Percentiles rank a stretch among this genome's conserved stretches.
phyloP scores from a whole-genome alignment of 768 basidiomycete species.

The Mycena chlorophos region DNA sequence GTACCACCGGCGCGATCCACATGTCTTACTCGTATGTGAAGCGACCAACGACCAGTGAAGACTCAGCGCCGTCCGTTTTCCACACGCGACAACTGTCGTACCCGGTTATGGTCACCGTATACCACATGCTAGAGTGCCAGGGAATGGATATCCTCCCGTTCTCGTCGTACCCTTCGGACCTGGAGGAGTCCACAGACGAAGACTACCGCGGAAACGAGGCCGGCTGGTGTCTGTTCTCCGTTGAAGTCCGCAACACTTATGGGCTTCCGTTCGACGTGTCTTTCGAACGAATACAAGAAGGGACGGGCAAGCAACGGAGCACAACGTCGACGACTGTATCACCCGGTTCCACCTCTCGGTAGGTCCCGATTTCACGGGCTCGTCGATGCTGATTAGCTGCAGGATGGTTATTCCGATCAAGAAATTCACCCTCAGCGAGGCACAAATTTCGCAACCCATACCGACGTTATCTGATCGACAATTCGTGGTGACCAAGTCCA shows the following conservation, averaged over 20 bases:
- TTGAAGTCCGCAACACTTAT: constrained; percentile 92
- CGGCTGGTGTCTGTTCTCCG: constrained; percentile 82
- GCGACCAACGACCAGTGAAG: constrained; percentile 36
- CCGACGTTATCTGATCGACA: constrained; percentile 87
- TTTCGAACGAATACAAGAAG: constrained; percentile 66
- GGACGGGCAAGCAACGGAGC: constrained; percentile 49
- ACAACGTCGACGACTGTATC: constrained; percentile 65
- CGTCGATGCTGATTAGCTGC: neutral
- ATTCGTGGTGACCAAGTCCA: constrained; percentile 82
- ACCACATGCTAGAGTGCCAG: constrained; percentile 89
- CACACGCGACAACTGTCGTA: constrained; percentile 86
- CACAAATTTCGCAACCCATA: constrained; percentile 63
- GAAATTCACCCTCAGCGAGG: constrained; percentile 63
- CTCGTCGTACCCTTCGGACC: constrained; percentile 31
- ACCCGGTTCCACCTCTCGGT: constrained; percentile 86
- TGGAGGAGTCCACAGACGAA: constrained; percentile 22
- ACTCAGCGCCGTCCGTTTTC: constrained; percentile 54
- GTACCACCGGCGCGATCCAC: constrained; percentile 76
- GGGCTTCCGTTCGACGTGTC: constrained; percentile 89
- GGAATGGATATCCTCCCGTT: constrained; percentile 81
- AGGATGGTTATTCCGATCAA: constrained; percentile 73
- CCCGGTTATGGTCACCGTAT: constrained; percentile 90
- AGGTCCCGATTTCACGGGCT: constrained; percentile 22
- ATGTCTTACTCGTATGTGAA: constrained; percentile 79
- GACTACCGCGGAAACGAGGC: constrained; percentile 47